Evolutionary conservation across 495 filamentous ascomycete genomes (phyloP).

Genomic region (Entonaema liquescens): DNA sequence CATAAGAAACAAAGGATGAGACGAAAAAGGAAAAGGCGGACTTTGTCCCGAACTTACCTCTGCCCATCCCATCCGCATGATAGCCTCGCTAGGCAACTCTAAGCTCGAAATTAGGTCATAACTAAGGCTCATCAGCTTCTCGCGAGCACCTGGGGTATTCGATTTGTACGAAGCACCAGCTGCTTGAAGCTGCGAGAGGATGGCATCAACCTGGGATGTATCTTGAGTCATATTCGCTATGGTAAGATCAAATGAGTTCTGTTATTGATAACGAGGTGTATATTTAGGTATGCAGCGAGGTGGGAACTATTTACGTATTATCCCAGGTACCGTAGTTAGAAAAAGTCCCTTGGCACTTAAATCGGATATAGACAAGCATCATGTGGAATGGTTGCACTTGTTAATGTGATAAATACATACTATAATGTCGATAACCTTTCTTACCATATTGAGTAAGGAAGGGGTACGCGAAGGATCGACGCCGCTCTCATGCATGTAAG

Average conservation of each 20-base stretch:
- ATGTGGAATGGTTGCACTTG: background rate
- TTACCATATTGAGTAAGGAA: background rate
- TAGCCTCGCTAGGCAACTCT: constrained; percentile 50
- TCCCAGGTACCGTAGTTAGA: background rate
- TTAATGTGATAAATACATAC: background rate
- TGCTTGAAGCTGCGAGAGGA: constrained; percentile 29
- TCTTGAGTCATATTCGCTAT: background rate
- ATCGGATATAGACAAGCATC: background rate
- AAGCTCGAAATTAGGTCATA: constrained; percentile 45
- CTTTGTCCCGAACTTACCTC: constrained; percentile 41
- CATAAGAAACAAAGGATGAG: background rate
- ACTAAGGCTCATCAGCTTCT: constrained; percentile 49
- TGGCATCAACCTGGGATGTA: background rate
- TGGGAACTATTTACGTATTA: background rate
- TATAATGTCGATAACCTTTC: background rate
- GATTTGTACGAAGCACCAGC: constrained; percentile 41
- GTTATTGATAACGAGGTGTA: background rate
- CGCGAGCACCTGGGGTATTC: constrained; percentile 47
- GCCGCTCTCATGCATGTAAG: background rate
- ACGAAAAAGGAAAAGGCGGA: background rate
- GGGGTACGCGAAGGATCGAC: background rate
- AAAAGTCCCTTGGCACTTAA: background rate
- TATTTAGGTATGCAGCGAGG: background rate
- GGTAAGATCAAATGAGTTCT: background rate
- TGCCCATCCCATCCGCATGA: constrained; percentile 55